phyloP scores from a whole-genome alignment of 495 filamentous ascomycete species.

The Recurvomyces mirabilis region DNA sequence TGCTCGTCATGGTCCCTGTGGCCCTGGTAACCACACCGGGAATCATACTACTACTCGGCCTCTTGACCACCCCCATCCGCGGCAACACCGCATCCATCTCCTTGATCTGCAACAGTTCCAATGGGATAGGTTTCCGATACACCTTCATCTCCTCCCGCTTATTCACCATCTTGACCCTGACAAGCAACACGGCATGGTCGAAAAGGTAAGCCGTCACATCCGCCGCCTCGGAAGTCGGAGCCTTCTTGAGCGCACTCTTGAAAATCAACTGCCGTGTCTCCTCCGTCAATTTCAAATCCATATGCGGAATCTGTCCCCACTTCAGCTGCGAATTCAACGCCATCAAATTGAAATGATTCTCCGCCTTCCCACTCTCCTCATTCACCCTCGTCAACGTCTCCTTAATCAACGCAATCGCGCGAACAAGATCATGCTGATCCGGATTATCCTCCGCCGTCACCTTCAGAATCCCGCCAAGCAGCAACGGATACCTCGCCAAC shows the following conservation, averaged over 20 bases:
- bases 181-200: slow-evolving; percentile 83
- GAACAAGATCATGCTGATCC: slow-evolving; percentile 83
- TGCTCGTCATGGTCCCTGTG: slow-evolving; percentile 25
- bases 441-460: slow-evolving; percentile 76
- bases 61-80: slow-evolving; percentile 63
- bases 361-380: slow-evolving; percentile 86
- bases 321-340: slow-evolving; percentile 81
- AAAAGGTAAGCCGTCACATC: slow-evolving; percentile 93
- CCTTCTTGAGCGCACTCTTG: slow-evolving; percentile 88
- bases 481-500: slow-evolving; percentile 85
- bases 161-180: slow-evolving; percentile 78
- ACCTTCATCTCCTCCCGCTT: slow-evolving; percentile 91
- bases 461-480: slow-evolving; percentile 86
- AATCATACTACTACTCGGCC: slow-evolving; percentile 79
- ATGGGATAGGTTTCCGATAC: slow-evolving; percentile 86
- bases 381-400: slow-evolving; percentile 84
- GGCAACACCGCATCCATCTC: slow-evolving; percentile 96
- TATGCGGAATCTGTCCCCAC: slow-evolving; percentile 74
- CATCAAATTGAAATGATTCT: slow-evolving; percentile 94
- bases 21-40: slow-evolving; percentile 42
- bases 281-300: slow-evolving; percentile 90
- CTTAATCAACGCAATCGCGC: slow-evolving; percentile 72
- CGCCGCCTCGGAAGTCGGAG: slow-evolving; percentile 61
- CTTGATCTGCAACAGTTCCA: slow-evolving; percentile 85
- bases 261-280: slow-evolving; percentile 84